Percentiles rank a stretch among this genome's conserved stretches.
phyloP scores from a whole-genome alignment of 2,329 filamentous ascomycete species.

The Rosellinia necatrix region DNA sequence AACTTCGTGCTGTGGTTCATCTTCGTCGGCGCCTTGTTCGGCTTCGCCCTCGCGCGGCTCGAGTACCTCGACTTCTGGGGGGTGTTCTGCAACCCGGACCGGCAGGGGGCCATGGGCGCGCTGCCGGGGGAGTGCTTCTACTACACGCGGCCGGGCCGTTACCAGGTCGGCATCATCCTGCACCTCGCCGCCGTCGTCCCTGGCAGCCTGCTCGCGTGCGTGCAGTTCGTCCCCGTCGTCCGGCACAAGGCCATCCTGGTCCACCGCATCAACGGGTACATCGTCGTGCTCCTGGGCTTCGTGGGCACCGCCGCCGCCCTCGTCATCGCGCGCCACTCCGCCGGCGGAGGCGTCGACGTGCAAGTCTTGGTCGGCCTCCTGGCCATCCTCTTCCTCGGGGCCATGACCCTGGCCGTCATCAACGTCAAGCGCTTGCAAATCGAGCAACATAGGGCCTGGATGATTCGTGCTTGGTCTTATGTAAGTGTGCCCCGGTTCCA shows the following conservation, averaged over 20 bases:
- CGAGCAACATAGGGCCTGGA: constrained; percentile 67
- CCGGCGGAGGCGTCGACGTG: constrained; percentile 59
- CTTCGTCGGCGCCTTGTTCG: constrained; percentile 50
- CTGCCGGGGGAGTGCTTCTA: constrained; percentile 50
- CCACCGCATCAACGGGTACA: constrained; percentile 66
- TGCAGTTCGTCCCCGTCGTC: constrained; percentile 55
- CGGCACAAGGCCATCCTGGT: constrained; percentile 54
- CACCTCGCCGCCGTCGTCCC: constrained; percentile 54
- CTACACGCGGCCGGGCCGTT: constrained; percentile 38
- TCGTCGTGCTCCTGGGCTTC: constrained; percentile 53
- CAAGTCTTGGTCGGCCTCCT: constrained; percentile 52
- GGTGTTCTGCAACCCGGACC: constrained; percentile 38
- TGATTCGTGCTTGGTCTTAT: constrained; percentile 60
- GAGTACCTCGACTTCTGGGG: constrained; percentile 53
- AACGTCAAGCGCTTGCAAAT: constrained; percentile 66
- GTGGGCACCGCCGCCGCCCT: constrained; percentile 54
- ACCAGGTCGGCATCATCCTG: constrained; percentile 49
- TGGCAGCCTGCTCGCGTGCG: constrained; percentile 48
- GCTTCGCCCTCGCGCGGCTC: constrained; percentile 54
- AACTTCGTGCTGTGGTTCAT: constrained; percentile 61
- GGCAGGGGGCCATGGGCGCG: background rate
- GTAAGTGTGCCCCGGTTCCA: constrained; percentile 43
- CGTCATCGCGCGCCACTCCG: constrained; percentile 55
- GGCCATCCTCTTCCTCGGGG: constrained; percentile 49
- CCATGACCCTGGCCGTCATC: constrained; percentile 53